These are phyloP conservation scores for Fraxinus paxiana DNA, from an alignment of 305 asterid genomes.

Conservation along the genomic window DNA sequence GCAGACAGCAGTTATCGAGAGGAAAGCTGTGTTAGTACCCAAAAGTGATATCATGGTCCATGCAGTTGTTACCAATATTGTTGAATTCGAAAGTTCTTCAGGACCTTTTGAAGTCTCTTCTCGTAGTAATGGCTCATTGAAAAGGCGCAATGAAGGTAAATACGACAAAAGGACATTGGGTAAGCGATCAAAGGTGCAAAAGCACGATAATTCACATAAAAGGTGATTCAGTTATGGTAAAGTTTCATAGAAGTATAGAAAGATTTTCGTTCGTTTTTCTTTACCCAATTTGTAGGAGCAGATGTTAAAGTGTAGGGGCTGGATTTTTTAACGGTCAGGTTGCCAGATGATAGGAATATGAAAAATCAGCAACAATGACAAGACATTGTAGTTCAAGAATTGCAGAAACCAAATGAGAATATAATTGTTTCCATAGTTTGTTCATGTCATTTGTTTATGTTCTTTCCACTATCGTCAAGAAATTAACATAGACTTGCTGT, in stretches of 20 bases:
- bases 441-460: background rate
- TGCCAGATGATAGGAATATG: conserved; percentile 22
- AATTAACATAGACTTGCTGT: background rate
- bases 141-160: conserved; percentile 40
- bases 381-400: background rate
- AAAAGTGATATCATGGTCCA: conserved; percentile 54
- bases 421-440: background rate
- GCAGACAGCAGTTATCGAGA: conserved; percentile 63
- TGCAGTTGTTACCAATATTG: conserved; percentile 64
- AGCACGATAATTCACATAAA: conserved; percentile 33
- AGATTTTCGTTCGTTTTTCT: conserved; percentile 12
- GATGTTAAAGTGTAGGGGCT: conserved; percentile 16
- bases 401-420: background rate
- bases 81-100: conserved; percentile 36
- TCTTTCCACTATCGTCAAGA: background rate
- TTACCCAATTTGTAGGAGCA: background rate
- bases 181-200: conserved; percentile 55
- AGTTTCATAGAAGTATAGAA: conserved; percentile 31
- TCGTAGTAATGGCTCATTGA: conserved; percentile 33
- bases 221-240: conserved; percentile 24
- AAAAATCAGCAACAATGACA: conserved; percentile 12
- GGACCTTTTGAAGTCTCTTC: conserved; percentile 26
- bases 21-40: conserved; percentile 43
- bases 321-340: conserved; percentile 34
- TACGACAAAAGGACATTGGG: conserved; percentile 45